A percentile compares a stretch with the other conserved stretches of the same genome.
These are phyloP conservation scores for Ceratorhiza oryzae-sativae DNA, from an alignment of 1,284 basidiomycete genomes.

Conservation along the genomic window DNA sequence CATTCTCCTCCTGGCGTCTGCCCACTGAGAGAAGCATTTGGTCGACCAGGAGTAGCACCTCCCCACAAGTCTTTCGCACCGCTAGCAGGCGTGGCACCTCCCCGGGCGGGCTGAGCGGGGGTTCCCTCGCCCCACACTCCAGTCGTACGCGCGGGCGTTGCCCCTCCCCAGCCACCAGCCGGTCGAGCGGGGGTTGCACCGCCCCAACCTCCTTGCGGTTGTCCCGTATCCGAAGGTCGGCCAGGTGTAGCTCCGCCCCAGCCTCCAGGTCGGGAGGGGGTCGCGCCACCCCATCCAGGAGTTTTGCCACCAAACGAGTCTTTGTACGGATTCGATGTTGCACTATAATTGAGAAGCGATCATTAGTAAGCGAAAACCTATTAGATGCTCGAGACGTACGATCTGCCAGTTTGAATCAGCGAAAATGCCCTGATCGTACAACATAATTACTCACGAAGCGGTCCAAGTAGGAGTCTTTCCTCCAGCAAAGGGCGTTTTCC, in stretches of 20 bases:
- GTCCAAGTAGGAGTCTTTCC: constrained; percentile 45
- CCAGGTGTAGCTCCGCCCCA: constrained; percentile 33
- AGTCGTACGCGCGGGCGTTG: constrained; percentile 45
- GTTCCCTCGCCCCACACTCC: constrained; percentile 39
- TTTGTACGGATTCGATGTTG: constrained; percentile 45
- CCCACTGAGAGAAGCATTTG: constrained; percentile 43
- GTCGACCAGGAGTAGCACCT: constrained; percentile 50
- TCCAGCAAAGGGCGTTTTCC: constrained; percentile 56
- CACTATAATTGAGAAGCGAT: not conserved
- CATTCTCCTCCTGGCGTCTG: constrained; percentile 28
- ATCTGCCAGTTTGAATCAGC: constrained; percentile 5
- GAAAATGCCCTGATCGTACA: not conserved
- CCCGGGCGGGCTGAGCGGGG: constrained; percentile 32
- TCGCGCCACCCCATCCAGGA: constrained; percentile 36
- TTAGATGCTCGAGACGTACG: constrained; percentile 6
- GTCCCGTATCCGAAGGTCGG: constrained; percentile 22
- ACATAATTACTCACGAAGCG: constrained; percentile 16
- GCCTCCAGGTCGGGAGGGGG: not conserved
- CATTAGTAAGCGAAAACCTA: not conserved
- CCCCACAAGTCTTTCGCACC: constrained; percentile 55
- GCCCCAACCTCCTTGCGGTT: constrained; percentile 38
- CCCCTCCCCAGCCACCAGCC: constrained; percentile 46
- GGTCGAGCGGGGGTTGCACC: constrained; percentile 32
- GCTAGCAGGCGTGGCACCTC: constrained; percentile 63
- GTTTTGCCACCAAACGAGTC: constrained; percentile 46